Base-by-base conservation (phyloP, 805 yeast species). In the Yarrowia divulgata region DNA sequence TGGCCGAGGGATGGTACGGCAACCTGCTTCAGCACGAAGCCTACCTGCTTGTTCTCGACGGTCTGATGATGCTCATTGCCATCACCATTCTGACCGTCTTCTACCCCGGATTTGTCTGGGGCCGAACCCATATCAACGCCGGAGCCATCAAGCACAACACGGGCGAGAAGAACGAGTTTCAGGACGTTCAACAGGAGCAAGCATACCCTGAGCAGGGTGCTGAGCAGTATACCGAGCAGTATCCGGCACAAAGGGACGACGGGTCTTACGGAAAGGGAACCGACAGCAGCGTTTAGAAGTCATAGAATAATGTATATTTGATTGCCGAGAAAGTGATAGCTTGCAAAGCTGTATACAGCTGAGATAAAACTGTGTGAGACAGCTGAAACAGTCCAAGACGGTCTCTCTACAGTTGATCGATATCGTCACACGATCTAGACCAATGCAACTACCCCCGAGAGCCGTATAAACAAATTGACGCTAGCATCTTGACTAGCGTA, bases 1-100 rank as follows among this genome's bases (percentile, higher is more conserved):
- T 92, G 70, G 77, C 87, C 2, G 86, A 87, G 74, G 94, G 93
- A 14, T 90, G 93, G 89, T 70, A 75, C 8, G 94, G 97, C 1
- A 81, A 77, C 69, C 79, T 92, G 73, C 88, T 90, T 62, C 80
- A 82, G 1, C 85, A 84, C 68, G 92, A 89, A 75, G 77, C 81
- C 57, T 87, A 84, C 73, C 85, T 89, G 73, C 79, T 88, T 75
- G 81, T 84, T 18, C 77, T 89, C 19, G 93, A 89, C 73, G 88
- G 87, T 2, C 74, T 88, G 67, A 85, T 88, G 89, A 82, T 89
- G 78, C 75, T 84, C 0, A 55, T 87, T 4, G 85, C 88, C 0
- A 75, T 78, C 49, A 75, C 83, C 3, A 75, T 81, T 4, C 77
- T 87, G 74, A 79, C 90, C 0, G 76, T 85, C 1, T 81, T 84